Conservation (phyloP, 139 green algal species). For the Micromonas commoda region DNA sequence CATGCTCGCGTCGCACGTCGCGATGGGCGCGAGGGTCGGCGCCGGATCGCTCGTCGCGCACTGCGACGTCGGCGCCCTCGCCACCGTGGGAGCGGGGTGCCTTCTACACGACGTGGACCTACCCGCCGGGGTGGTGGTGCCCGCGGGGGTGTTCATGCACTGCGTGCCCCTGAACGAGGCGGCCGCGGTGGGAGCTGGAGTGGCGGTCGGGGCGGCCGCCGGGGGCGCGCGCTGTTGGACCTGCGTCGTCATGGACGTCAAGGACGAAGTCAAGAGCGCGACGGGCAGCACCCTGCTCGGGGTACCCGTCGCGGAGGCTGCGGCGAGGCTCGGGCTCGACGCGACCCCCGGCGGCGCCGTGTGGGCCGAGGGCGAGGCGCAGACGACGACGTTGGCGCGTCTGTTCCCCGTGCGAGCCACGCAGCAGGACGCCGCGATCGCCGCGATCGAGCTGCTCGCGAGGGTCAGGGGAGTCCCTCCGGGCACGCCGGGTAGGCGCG, state of each 20-base stretch:
- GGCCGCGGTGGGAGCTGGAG: no score
- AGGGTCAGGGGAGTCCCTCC: no score
- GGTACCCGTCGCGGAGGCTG: slow-evolving; percentile 10
- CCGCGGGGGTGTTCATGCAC: neutral
- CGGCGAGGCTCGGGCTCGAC: neutral
- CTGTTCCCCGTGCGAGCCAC: neutral
- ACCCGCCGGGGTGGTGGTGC: neutral
- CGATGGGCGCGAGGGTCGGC: neutral
- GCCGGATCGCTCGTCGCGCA: neutral
- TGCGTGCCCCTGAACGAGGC: neutral
- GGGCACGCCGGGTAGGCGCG: no score
- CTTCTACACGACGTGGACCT: slow-evolving; percentile 13
- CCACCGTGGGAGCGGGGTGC: neutral
- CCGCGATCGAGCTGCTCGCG: neutral
- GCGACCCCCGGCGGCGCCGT: neutral
- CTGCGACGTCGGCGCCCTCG: neutral
- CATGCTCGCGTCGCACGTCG: neutral
- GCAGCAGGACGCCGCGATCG: neutral
- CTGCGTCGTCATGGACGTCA: neutral
- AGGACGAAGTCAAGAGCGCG: neutral
- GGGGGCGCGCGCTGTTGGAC: neutral
- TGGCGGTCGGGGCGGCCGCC: neutral
- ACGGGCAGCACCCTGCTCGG: neutral
- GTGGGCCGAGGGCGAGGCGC: neutral
- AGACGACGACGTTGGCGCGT: slow-evolving; percentile 3